Evolutionary conservation across 768 basidiomycete genomes (phyloP), one percentile per base, ranked within the genome.

Genomic region (Rhodotorula paludigena): DNA sequence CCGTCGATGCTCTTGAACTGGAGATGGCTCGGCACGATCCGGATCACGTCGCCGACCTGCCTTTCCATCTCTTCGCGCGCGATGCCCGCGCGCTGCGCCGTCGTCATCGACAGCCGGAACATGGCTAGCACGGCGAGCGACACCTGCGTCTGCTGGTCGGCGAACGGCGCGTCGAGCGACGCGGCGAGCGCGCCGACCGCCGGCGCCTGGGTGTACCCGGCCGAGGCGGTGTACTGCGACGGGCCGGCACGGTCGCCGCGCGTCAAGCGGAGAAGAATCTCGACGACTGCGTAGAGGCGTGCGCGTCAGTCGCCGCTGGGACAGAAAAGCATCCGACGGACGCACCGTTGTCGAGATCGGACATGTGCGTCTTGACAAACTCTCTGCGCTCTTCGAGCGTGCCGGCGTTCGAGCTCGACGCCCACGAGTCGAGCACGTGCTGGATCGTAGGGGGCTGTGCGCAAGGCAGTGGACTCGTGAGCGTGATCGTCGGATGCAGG

Each of bases 1-100:
- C 89, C 89, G 79, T 99, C 96, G 77, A 97, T 78, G 75, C 89
- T 90, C 80, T 90, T 90, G 80, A 90, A 89, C 68, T 93, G 83
- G 72, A 94, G 81, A 77, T 90, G 88, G 38, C 86, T 86, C 39
- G 96, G 94, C 69, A 99, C 77, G 76, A 86, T 88, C 75, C 90
- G 83, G 67, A 99, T 88, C 72, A 99, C 90, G 79, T 97, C 92
- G 25, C 89, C 88, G 41, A 91, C 82, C 65, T 84, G 83, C 72
- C 85, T 85, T 77, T 91, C 88, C 3, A 87, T 86, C 77, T 90
- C 77, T 47, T 76, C 71, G 84, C 86, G 57, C 82, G 87, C 32
- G 76, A 78, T 77, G 3, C 79, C 79, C 5, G 86, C 87, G 76
- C 86, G 87, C 76, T 83, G 81, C 11, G 91, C 92, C 76, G 87